Base-by-base conservation (phyloP, 2,329 filamentous ascomycete genomes). In the Celoporthe dispersa region DNA sequence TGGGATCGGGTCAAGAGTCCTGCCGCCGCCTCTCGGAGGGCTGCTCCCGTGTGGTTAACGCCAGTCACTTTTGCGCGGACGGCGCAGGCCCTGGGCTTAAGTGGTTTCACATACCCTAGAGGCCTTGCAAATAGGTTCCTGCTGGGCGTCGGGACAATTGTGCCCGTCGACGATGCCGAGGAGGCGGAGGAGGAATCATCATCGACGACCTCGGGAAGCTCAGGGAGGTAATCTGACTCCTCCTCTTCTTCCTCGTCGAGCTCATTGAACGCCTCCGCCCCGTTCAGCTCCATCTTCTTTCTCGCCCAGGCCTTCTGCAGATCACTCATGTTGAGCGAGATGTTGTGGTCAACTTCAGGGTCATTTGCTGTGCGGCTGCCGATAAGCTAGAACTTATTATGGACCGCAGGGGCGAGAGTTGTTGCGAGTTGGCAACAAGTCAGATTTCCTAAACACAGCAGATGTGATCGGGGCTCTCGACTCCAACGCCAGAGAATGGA, bases 161-260 rank as follows among this genome's bases (percentile, higher is more conserved):
- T 98, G 35, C 94, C 94, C 3, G 94, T 94, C 1, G 94, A 98
- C 3, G 94, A 97, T 51, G 93, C 91, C n/a, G 94, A 97, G 0
- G 92, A 97, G 19, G 92, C 88, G 11, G 89, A 91, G 0, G 90
- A 92, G 19, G 90, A 92, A 78, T 92, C 91, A 73, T 91, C 89
- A 75, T 93, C 87, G 66, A 83, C 84, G 57, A 80, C 80, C 74
- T 80, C 79, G 63, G 77, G 81, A 67, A 86, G 75, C 73, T 86
- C 84, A 35, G 81, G 76, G 66, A 85, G 73, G 68, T 78, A 76
- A 44, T 77, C 79, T 59, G 73, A 73, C 48, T 77, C 76, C 31
- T 81, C 84, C 68, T 77, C 76, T 39, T 81, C 84, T 68, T 86
- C 81, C 73, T 88, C 85, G 68, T 88, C 86, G 67, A 80, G 78